Percentiles rank a stretch among this genome's conserved stretches.
phyloP scores from a whole-genome alignment of 1,139 yeast genomes.

The Diutina scorzettiae region DNA sequence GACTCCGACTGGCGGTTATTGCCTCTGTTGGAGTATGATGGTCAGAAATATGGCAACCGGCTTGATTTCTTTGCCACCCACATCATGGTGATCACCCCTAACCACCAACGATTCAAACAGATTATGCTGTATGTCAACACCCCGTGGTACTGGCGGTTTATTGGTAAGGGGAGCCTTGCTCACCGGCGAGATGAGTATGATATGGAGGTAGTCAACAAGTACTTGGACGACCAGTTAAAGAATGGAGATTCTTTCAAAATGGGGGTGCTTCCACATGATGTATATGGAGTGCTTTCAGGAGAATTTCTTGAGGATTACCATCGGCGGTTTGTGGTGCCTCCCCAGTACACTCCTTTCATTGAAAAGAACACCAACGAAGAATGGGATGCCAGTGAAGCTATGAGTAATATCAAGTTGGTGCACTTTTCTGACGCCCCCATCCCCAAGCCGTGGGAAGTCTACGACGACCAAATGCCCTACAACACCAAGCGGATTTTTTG shows the following conservation, averaged over 20 bases:
- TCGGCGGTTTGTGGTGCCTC: constrained; percentile 17
- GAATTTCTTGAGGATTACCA: constrained; percentile 28
- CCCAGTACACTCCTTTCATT: constrained; percentile 22
- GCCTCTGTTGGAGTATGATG: background rate
- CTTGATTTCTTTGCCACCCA: constrained; percentile 4
- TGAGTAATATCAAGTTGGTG: constrained; percentile 16
- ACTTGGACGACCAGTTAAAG: constrained; percentile 12
- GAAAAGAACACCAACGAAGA: constrained; percentile 12
- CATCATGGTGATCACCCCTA: constrained; percentile 1
- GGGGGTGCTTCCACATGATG: constrained; percentile 32
- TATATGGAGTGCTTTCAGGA: constrained; percentile 37
- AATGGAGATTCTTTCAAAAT: constrained; percentile 14
- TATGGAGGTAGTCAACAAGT: constrained; percentile 37
- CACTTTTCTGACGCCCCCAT: constrained; percentile 37
- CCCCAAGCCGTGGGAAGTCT: constrained; percentile 34
- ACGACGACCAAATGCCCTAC: constrained; percentile 13
- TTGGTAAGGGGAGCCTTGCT: background rate
- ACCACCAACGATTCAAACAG: background rate
- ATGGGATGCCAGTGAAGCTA: constrained; percentile 19
- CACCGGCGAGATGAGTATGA: constrained; percentile 15
- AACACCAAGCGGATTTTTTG: constrained; percentile 20
- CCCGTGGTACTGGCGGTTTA: constrained; percentile 4
- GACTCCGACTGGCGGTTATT: background rate
- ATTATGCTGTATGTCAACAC: background rate
- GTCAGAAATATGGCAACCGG: background rate